These are phyloP conservation scores for Cercophora samala DNA, from an alignment of 495 filamentous ascomycete genomes.

Conservation along the genomic window DNA sequence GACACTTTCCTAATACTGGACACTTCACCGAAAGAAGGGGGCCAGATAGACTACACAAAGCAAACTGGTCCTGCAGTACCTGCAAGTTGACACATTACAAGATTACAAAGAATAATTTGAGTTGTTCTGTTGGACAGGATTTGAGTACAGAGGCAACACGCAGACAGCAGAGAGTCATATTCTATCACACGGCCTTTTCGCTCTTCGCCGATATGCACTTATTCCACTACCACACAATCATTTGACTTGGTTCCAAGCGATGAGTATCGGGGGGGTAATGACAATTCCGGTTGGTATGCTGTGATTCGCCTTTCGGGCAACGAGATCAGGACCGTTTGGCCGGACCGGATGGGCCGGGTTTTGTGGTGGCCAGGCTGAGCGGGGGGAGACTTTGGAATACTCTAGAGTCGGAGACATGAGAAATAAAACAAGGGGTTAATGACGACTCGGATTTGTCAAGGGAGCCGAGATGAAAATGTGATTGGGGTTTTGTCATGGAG, in stretches of 20 bases:
- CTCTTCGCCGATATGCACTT: neutral
- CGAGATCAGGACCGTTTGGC: neutral
- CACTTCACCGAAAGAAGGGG: neutral
- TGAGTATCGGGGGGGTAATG: neutral
- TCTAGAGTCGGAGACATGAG: too few species aligned
- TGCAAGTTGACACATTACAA: neutral
- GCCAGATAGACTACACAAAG: neutral
- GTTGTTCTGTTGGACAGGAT: neutral
- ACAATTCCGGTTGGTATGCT: neutral
- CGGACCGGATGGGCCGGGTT: neutral
- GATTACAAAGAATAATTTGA: neutral
- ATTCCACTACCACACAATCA: neutral
- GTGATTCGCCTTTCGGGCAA: neutral
- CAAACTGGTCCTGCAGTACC: neutral
- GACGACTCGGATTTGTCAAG: neutral
- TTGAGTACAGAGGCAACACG: neutral
- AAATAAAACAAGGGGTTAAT: neutral
- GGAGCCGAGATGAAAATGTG: neutral
- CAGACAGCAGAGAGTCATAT: neutral
- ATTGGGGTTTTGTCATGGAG: neutral
- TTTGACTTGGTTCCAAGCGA: neutral
- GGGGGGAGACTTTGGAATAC: neutral
- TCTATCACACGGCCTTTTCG: neutral
- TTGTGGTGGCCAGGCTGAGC: neutral
- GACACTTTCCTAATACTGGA: neutral